phyloP scores from a whole-genome alignment of 345 rosid species.

The Dipteronia sinensis region DNA sequence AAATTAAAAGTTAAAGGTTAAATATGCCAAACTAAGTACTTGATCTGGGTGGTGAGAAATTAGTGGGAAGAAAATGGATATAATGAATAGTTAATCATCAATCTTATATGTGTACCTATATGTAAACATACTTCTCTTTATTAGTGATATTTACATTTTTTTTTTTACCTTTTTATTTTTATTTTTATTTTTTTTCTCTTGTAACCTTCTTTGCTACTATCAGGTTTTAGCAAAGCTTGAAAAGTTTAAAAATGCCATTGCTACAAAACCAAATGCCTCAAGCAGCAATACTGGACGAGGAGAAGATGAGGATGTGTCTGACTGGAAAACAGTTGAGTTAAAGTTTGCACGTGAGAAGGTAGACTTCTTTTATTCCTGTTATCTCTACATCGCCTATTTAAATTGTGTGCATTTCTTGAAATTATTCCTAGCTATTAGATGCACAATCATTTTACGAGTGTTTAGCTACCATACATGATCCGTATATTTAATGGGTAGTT shows the following conservation, averaged over 20 bases:
- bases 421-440: background rate
- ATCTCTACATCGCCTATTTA: slow-evolving; percentile 3
- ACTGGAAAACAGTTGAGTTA: slow-evolving; percentile 67
- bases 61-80: background rate
- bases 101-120: background rate
- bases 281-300: slow-evolving; percentile 44
- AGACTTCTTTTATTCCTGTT: slow-evolving; percentile 19
- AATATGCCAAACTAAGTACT: background rate
- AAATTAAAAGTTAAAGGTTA: background rate
- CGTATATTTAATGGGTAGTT: background rate
- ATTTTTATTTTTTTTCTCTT: background rate
- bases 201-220: background rate
- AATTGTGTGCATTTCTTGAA: background rate
- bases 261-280: slow-evolving; percentile 45
- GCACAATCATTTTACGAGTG: background rate
- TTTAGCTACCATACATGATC: background rate
- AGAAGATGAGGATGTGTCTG: slow-evolving; percentile 63
- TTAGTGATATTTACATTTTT: background rate
- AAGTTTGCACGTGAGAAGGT: slow-evolving; percentile 82
- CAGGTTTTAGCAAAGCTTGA: slow-evolving; percentile 83
- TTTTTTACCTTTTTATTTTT: background rate
- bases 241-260: slow-evolving; percentile 64
- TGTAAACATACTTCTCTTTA: background rate
- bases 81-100: background rate
- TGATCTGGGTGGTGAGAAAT: background rate